A percentile compares a stretch with the other conserved stretches of the same genome.
Conservation (phyloP, 2,329 filamentous ascomycete genomes). For the Dendrostoma leiphaemia region DNA sequence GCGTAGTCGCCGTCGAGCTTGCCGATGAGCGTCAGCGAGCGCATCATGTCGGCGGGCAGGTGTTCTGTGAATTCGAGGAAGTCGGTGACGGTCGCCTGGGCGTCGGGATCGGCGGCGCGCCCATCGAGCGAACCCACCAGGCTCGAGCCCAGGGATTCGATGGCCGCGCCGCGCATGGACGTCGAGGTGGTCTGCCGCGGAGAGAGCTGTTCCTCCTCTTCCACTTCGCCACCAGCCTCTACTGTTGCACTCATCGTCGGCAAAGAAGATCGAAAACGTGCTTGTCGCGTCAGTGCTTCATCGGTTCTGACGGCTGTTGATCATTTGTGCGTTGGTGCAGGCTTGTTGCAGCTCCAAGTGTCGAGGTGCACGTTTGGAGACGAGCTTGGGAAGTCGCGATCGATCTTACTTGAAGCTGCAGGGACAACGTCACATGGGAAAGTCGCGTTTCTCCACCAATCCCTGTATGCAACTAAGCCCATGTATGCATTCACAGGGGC, state of each 20-base stretch:
- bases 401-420: background rate
- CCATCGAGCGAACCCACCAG: conserved; percentile 47
- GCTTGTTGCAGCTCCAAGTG: background rate
- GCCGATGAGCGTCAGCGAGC: conserved; percentile 64
- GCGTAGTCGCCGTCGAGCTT: conserved; percentile 60
- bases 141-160: conserved; percentile 28
- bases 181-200: conserved; percentile 33
- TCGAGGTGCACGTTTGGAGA: background rate
- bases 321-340: background rate
- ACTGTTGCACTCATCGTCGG: conserved; percentile 22
- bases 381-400: conserved; percentile 4
- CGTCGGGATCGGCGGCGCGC: conserved; percentile 63
- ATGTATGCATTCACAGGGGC: conserved; percentile 4
- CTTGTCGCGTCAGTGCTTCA: background rate
- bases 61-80: conserved; percentile 71
- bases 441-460: background rate
- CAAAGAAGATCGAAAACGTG: background rate
- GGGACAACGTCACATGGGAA: background rate
- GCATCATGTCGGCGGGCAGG: conserved; percentile 63
- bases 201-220: conserved; percentile 31
- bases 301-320: background rate
- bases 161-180: conserved; percentile 31
- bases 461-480: background rate
- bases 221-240: conserved; percentile 23
- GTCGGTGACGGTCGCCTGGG: conserved; percentile 67